A percentile compares a stretch with the other conserved stretches of the same genome.
Conservation (phyloP, 495 filamentous ascomycete genomes). For the Oleoguttula mirabilis region DNA sequence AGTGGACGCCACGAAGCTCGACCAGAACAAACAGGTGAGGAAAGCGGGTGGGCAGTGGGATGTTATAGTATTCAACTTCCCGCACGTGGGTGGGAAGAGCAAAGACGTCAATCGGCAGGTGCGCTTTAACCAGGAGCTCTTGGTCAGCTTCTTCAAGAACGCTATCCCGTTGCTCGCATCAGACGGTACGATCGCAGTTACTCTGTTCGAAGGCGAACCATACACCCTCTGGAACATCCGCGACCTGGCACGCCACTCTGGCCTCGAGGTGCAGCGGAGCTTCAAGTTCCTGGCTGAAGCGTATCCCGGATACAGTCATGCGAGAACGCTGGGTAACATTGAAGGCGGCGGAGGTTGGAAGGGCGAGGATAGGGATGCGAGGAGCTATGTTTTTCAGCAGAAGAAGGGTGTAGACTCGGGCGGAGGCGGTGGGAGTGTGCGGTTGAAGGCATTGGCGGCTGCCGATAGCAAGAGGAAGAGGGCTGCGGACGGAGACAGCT, state of each 20-base stretch:
- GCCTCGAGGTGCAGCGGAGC: slow-evolving; percentile 61
- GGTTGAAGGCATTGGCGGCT: no score
- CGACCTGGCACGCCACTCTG: slow-evolving; percentile 69
- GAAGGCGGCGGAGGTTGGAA: slow-evolving; percentile 36
- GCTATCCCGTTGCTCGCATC: slow-evolving; percentile 39
- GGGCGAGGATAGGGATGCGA: slow-evolving; percentile 40
- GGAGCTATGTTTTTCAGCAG: slow-evolving; percentile 28
- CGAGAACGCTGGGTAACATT: slow-evolving; percentile 72
- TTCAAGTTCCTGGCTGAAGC: slow-evolving; percentile 61
- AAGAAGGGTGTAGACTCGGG: no score
- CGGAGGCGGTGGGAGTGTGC: no score
- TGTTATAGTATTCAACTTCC: slow-evolving; percentile 86
- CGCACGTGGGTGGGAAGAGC: slow-evolving; percentile 80
- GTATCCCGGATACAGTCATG: slow-evolving; percentile 82
- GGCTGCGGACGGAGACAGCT: not conserved
- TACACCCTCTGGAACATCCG: slow-evolving; percentile 92
- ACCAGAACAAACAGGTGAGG: slow-evolving; percentile 29
- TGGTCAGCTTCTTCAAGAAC: slow-evolving; percentile 62
- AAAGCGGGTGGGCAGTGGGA: slow-evolving; percentile 45
- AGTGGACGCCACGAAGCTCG: slow-evolving; percentile 64
- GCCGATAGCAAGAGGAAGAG: slow-evolving; percentile 5
- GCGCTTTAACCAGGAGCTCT: slow-evolving; percentile 76
- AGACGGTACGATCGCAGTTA: slow-evolving; percentile 63
- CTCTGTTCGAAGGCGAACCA: slow-evolving; percentile 81
- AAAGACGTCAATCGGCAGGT: slow-evolving; percentile 94